phyloP scores from a whole-genome alignment of 192 early-diverging fungal genomes.

The Coemansia sp. region DNA sequence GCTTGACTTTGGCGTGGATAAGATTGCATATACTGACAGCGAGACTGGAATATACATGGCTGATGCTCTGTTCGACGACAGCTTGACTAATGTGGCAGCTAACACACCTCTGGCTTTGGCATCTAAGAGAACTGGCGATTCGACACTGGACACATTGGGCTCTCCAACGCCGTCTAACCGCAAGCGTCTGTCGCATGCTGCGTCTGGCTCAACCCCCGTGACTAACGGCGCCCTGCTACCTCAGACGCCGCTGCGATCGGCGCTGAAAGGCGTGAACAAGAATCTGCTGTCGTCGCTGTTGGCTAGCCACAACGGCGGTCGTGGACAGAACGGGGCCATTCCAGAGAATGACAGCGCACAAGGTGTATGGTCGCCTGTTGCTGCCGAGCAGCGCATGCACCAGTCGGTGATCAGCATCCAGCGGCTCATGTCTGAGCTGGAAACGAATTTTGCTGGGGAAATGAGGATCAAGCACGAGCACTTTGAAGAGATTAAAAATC shows the following conservation, averaged over 20 bases:
- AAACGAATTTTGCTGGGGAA: constrained; percentile 65
- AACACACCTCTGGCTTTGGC: background rate
- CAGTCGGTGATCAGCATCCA: constrained; percentile 60
- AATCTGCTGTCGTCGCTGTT: constrained; percentile 33
- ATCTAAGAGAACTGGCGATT: background rate
- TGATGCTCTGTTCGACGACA: constrained; percentile 17
- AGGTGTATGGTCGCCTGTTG: constrained; percentile 35
- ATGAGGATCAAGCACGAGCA: constrained; percentile 60
- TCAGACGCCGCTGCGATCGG: constrained; percentile 35
- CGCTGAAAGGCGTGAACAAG: constrained; percentile 22
- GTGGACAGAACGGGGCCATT: background rate
- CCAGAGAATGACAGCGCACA: background rate
- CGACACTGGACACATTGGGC: background rate
- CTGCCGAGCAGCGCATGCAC: constrained; percentile 49
- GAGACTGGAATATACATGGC: background rate
- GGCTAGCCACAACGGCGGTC: constrained; percentile 5
- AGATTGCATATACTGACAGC: constrained; percentile 24
- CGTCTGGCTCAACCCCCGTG: background rate
- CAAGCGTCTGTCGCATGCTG: constrained; percentile 1
- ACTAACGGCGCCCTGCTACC: constrained; percentile 16
- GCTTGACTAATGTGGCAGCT: background rate
- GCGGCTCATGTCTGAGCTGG: constrained; percentile 67
- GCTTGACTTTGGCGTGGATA: constrained; percentile 64
- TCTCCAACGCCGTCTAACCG: constrained; percentile 34
- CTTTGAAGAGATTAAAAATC: constrained; percentile 58